Conservation (phyloP, 495 filamentous ascomycete genomes). For the Amphirosellinia nigrospora region DNA sequence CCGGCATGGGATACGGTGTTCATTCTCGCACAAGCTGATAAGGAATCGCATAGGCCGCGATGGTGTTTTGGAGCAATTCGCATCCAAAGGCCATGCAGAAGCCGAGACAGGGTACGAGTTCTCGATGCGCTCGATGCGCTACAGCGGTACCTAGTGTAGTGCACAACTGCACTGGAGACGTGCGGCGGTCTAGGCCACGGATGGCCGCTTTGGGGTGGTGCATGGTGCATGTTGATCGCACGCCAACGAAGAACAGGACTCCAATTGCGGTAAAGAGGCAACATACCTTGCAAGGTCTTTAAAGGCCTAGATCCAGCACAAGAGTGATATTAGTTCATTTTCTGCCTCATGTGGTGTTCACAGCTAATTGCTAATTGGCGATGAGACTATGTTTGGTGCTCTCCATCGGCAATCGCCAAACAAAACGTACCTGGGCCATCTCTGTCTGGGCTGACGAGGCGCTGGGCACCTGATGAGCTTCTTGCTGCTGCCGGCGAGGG, state of each 20-base stretch:
- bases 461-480: slow-evolving; percentile 15
- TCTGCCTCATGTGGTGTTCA: not conserved
- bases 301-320: slow-evolving; percentile 46
- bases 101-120: slow-evolving; percentile 5
- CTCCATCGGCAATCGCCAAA: not conserved
- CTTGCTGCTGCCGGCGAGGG: slow-evolving; percentile 11
- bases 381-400: not conserved
- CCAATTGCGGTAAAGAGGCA: slow-evolving; percentile 6
- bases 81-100: slow-evolving; percentile 23
- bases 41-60: slow-evolving; percentile 9
- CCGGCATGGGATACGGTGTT: not conserved
- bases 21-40: not conserved
- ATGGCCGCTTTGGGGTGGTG: not conserved
- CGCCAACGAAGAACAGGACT: not conserved
- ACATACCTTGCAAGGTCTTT: slow-evolving; percentile 56
- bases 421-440: slow-evolving; percentile 39
- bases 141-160: not conserved
- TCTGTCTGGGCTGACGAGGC: slow-evolving; percentile 33
- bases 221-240: slow-evolving; percentile 8
- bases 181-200: slow-evolving; percentile 10
- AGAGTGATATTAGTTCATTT: slow-evolving; percentile 34
- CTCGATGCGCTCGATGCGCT: not conserved
- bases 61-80: slow-evolving; percentile 21
- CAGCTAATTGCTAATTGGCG: not conserved
- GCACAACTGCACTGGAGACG: too few relatives aligned